These are phyloP conservation scores for Hyphopichia khmerensis DNA, from an alignment of 1,139 yeast species.

Conservation along the genomic window DNA sequence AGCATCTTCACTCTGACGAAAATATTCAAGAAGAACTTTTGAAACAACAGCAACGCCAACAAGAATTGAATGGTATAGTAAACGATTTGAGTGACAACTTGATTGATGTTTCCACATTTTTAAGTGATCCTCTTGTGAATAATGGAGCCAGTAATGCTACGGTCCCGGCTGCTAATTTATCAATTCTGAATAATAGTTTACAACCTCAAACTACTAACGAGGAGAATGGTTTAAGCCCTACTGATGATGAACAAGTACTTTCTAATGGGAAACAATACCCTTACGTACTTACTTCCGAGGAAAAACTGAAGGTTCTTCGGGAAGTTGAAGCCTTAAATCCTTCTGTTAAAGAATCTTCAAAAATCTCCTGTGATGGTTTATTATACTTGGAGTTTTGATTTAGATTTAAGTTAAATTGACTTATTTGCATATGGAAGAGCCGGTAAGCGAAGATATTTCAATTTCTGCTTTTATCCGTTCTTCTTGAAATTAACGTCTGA, in stretches of 20 bases:
- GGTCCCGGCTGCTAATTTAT: constrained; percentile 7
- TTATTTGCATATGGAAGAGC: too few species aligned
- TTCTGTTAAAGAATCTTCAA: constrained; percentile 20
- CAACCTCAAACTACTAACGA: constrained; percentile 3
- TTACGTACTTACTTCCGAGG: constrained; percentile 15
- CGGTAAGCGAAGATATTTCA: neutral
- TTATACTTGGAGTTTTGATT: constrained; percentile 28
- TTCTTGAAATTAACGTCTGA: too few species aligned
- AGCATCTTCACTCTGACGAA: constrained; percentile 31
- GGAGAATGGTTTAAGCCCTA: neutral
- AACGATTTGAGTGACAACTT: constrained; percentile 44
- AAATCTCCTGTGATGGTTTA: constrained; percentile 22
- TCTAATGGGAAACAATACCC: constrained; percentile 13
- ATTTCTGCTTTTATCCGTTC: too few species aligned
- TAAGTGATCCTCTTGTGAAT: constrained; percentile 13
- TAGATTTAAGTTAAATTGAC: too few species aligned
- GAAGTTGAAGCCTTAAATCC: constrained; percentile 19
- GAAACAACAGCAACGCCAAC: constrained; percentile 44
- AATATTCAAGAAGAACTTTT: constrained; percentile 41
- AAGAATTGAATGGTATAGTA: constrained; percentile 41
- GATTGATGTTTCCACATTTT: constrained; percentile 45
- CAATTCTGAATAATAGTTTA: constrained; percentile 6
- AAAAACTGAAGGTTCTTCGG: constrained; percentile 20
- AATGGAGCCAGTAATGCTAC: constrained; percentile 10
- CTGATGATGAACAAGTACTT: neutral